phyloP scores from a whole-genome alignment of 148 eudicot genomes.

The Rhododendron kiyosumense region DNA sequence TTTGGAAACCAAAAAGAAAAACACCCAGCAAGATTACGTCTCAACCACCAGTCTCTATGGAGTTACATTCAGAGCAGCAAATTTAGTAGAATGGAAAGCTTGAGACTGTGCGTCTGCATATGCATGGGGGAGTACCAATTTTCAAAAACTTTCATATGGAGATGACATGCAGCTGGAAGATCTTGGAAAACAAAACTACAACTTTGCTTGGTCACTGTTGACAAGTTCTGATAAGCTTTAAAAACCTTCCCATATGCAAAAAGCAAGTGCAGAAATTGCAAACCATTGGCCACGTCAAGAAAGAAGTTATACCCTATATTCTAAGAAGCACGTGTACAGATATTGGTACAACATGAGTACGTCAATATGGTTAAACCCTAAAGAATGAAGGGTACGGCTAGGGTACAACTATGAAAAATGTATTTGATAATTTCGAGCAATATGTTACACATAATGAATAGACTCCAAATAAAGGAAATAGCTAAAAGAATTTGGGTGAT shows the following conservation, averaged over 20 bases:
- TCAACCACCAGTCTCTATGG: neutral
- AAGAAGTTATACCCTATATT: neutral
- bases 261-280: neutral
- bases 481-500: neutral
- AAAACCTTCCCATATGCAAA: neutral
- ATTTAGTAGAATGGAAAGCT: neutral
- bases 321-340: no score
- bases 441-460: neutral
- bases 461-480: neutral
- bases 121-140: neutral
- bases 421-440: neutral
- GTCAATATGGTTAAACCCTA: neutral
- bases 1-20: neutral
- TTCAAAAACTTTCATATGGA: neutral
- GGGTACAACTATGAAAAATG: neutral
- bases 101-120: neutral
- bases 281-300: neutral
- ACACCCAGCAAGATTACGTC: neutral
- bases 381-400: no score
- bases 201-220: neutral
- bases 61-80: neutral
- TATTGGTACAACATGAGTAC: neutral
- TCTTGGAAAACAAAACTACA: neutral
- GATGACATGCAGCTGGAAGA: neutral
- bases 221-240: neutral